These are phyloP conservation scores for Licmophora abbreviata DNA, from an alignment of 108 stramenopile genomes.

Conservation along the genomic window DNA sequence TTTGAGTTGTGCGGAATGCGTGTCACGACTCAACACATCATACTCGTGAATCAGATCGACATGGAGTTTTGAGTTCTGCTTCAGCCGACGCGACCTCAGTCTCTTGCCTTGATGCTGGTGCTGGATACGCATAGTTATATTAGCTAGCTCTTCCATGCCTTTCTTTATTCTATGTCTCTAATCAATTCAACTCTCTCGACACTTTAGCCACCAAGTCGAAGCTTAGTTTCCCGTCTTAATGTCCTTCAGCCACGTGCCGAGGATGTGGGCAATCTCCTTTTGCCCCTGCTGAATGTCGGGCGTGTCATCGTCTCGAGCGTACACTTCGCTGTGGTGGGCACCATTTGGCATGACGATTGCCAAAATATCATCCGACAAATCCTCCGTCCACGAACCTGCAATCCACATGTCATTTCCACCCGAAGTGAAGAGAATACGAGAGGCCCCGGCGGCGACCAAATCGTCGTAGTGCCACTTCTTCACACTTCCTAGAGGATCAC, in stretches of 20 bases:
- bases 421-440: constrained; percentile 65
- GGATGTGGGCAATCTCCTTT: constrained; percentile 30
- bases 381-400: constrained; percentile 30
- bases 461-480: constrained; percentile 47
- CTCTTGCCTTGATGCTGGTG: no score
- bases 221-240: constrained; percentile 8
- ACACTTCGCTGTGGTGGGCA: constrained; percentile 66
- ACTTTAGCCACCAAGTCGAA: no score
- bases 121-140: no score
- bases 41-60: no score
- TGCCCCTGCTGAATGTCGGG: constrained; percentile 51
- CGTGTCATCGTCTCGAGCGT: constrained; percentile 43
- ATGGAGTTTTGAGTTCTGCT: no score
- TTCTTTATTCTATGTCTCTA: no score
- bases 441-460: constrained; percentile 35
- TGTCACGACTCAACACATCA: no score
- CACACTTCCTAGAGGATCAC: constrained; percentile 44
- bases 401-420: constrained; percentile 62
- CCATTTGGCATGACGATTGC: constrained; percentile 69
- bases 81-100: no score
- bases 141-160: no score
- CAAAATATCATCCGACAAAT: constrained; percentile 43
- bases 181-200: no score
- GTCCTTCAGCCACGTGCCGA: constrained; percentile 48
- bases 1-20: no score